Evolutionary conservation across 2,329 filamentous ascomycete species (phyloP).

Genomic region (Acrodontium crateriforme): DNA sequence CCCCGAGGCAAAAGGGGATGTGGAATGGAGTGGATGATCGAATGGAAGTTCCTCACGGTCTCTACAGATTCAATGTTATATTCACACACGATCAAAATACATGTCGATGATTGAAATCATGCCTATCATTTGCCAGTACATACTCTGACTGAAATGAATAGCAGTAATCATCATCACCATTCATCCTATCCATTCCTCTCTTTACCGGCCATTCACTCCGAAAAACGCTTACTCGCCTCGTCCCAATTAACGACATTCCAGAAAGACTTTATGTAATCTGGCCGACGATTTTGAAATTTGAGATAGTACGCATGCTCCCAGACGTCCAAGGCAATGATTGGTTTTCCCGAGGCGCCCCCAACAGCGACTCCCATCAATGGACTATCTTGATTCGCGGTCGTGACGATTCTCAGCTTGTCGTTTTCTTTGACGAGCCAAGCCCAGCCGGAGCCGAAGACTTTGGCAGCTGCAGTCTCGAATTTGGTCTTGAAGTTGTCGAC

Average conservation of each 20-base stretch:
- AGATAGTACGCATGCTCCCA: conserved; percentile 92
- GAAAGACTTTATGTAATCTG: conserved; percentile 60
- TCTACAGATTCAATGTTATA: no score
- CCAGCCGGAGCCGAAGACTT: conserved; percentile 75
- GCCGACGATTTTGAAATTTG: conserved; percentile 67
- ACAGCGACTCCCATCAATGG: conserved; percentile 32
- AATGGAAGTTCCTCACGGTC: no score
- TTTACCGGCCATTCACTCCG: no score
- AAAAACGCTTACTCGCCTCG: conserved; percentile 52
- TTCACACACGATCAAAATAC: no score
- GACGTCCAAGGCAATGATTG: conserved; percentile 71
- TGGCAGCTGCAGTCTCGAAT: conserved; percentile 52
- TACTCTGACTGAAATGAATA: no score
- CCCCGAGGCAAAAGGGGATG: no score
- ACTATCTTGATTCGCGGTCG: conserved; percentile 75
- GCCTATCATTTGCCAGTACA: no score
- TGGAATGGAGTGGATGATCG: no score
- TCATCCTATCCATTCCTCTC: no score
- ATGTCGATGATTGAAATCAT: no score
- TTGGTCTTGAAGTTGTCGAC: conserved; percentile 51
- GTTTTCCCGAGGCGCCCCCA: conserved; percentile 36
- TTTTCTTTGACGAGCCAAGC: conserved; percentile 60
- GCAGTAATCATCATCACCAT: no score
- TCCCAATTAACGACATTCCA: conserved; percentile 73
- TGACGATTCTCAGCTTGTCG: conserved; percentile 55